Evolutionary conservation across 208 protist genomes (phyloP).

Genomic region (Leishmania turanica): DNA sequence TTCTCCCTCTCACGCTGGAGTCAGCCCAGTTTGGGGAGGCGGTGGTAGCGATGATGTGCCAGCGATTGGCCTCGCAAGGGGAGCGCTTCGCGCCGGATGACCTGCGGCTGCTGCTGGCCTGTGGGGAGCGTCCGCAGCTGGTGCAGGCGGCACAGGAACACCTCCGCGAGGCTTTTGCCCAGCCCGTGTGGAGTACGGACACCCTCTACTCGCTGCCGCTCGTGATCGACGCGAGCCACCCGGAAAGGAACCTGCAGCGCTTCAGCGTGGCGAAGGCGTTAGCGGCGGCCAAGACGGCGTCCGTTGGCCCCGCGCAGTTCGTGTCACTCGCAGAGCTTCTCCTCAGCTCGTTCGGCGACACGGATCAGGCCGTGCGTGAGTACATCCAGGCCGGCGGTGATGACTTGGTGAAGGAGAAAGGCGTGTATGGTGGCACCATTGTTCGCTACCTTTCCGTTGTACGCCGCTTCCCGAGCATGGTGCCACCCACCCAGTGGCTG

Average conservation of each 20-base stretch:
- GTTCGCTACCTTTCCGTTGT: constrained; percentile 67
- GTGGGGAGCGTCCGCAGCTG: constrained; percentile 35
- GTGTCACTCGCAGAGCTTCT: constrained; percentile 74
- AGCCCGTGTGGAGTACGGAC: constrained; percentile 68
- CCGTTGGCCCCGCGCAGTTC: constrained; percentile 74
- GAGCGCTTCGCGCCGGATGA: constrained; percentile 76
- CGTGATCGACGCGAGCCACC: constrained; percentile 28
- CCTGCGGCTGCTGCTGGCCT: constrained; percentile 52
- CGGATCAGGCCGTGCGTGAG: constrained; percentile 40
- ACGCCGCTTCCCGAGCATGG: constrained; percentile 40
- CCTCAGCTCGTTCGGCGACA: constrained; percentile 50
- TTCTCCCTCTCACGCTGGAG: constrained; percentile 48
- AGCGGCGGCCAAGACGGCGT: constrained; percentile 51
- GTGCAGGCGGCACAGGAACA: constrained; percentile 48
- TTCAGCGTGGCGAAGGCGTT: constrained; percentile 54
- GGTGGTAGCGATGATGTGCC: constrained; percentile 45
- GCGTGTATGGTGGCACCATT: constrained; percentile 30
- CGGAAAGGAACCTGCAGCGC: constrained; percentile 19
- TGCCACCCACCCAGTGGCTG: constrained; percentile 60
- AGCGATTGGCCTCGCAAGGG: constrained; percentile 38
- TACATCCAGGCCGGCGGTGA: constrained; percentile 59
- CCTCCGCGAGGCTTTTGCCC: constrained; percentile 58
- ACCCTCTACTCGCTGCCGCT: constrained; percentile 76
- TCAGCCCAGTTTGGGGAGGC: constrained; percentile 36
- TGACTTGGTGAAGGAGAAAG: constrained; percentile 41